Base-by-base conservation (phyloP, 768 basidiomycete genomes). In the Jaapia argillacea region DNA sequence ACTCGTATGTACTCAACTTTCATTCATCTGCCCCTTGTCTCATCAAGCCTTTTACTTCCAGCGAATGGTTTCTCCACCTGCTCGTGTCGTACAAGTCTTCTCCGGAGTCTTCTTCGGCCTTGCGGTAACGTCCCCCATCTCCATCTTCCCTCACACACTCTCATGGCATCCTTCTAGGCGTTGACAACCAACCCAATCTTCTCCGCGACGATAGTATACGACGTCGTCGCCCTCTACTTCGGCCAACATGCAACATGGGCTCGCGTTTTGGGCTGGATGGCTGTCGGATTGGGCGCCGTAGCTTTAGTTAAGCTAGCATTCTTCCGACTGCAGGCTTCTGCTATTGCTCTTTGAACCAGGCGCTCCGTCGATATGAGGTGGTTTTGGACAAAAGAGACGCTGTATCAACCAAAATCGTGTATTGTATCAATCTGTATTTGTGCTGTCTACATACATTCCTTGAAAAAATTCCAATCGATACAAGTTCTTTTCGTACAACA, bases 1-100 rank as follows among this genome's bases (percentile, higher is more conserved):
- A 3, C 6, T 51, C 21, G 56, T 57, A n/a, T 28, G 56, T 49
- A 7, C 13, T 21, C n/a, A n/a, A n/a, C n/a, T n/a, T n/a, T n/a
- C n/a, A n/a, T n/a, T n/a, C n/a, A n/a, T n/a, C n/a, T n/a, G n/a
- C n/a, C n/a, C n/a, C n/a, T n/a, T n/a, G n/a, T n/a, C n/a, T n/a
- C n/a, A n/a, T n/a, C n/a, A n/a, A n/a, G n/a, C n/a, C n/a, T n/a
- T n/a, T n/a, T 10, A 10, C 28, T 16, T 33, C 10, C 28, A 33
- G 28, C 28, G 28, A 33, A 10, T 33, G 16, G 28, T 16, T 33
- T 12, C 13, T 6, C 37, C 37, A 10, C 37, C 37, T 7, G 20
- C 13, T 21, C 7, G 7, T 7, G 37, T 21, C 7, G 20, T 38
- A 7, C 10, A 38, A 21, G 37, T 22, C 7, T 7, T 38, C 37